Evolutionary conservation across 805 yeast genomes (phyloP).

Genomic region (Pachysolen tannophilus): DNA sequence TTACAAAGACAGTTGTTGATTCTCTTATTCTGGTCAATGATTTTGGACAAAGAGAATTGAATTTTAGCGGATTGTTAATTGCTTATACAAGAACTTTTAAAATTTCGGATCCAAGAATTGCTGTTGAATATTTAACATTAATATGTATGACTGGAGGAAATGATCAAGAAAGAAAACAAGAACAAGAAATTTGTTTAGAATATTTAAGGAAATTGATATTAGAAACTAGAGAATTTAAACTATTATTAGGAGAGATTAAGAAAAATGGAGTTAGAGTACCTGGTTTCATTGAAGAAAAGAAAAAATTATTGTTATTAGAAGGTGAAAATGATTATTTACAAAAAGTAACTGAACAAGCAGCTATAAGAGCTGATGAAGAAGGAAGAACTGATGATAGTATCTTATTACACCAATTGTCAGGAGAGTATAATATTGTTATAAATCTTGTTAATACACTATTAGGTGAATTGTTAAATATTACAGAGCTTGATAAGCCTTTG

Average conservation of each 20-base stretch:
- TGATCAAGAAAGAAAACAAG: constrained; percentile 30
- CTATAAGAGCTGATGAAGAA: constrained; percentile 81
- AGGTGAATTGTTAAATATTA: constrained; percentile 67
- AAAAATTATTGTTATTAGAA: constrained; percentile 50
- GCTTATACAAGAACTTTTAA: constrained; percentile 78
- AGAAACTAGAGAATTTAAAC: constrained; percentile 76
- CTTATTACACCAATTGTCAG: constrained; percentile 77
- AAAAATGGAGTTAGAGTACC: constrained; percentile 71
- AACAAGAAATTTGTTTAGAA: constrained; percentile 53
- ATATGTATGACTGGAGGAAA: constrained; percentile 48
- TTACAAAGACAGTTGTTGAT: constrained; percentile 25
- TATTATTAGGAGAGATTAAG: constrained; percentile 76
- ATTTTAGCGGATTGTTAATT: constrained; percentile 63
- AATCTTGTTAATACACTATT: constrained; percentile 64
- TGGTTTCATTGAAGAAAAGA: constrained; percentile 77
- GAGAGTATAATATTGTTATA: constrained; percentile 78
- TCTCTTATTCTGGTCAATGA: constrained; percentile 28
- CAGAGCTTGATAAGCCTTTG: constrained; percentile 58
- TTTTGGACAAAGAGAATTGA: constrained; percentile 15
- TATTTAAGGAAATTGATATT: constrained; percentile 78
- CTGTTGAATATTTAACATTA: constrained; percentile 79
- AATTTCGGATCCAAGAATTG: constrained; percentile 79
- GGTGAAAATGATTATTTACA: constrained; percentile 54
- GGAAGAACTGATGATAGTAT: constrained; percentile 84
- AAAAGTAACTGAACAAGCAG: constrained; percentile 77